Conservation (phyloP, 2,329 filamentous ascomycete species). For the Samsoniella hepiali region DNA sequence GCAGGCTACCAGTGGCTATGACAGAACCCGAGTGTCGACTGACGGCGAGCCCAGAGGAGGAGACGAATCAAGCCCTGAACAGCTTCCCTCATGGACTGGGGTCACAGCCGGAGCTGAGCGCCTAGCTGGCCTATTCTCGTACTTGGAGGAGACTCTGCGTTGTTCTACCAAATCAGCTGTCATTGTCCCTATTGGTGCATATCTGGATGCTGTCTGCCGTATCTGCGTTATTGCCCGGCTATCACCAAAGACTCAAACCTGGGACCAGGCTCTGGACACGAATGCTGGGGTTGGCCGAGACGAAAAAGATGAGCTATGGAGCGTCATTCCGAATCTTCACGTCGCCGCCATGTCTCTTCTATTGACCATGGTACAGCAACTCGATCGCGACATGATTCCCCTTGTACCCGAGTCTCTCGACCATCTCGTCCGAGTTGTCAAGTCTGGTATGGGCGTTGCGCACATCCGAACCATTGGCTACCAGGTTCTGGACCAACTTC, state of each 20-base stretch:
- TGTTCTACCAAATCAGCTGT: conserved; percentile 64
- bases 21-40: conserved; percentile 40
- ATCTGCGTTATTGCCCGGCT: conserved; percentile 63
- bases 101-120: conserved; percentile 71
- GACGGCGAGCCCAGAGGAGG: conserved; percentile 49
- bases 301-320: conserved; percentile 77
- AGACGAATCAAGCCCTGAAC: conserved; percentile 38
- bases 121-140: conserved; percentile 60
- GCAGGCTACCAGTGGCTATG: conserved; percentile 61
- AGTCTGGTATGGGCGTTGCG: conserved; percentile 49
- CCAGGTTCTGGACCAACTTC: conserved; percentile 51
- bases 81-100: conserved; percentile 69
- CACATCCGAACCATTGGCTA: conserved; percentile 62
- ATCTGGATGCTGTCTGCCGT: conserved; percentile 68
- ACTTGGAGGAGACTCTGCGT: conserved; percentile 61
- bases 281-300: conserved; percentile 74
- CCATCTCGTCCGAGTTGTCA: conserved; percentile 69
- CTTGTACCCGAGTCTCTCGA: conserved; percentile 65
- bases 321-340: conserved; percentile 70
- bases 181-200: conserved; percentile 60
- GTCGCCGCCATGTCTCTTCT: conserved; percentile 64
- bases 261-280: conserved; percentile 54
- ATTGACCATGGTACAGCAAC: conserved; percentile 52
- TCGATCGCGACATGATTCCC: conserved; percentile 56
- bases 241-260: conserved; percentile 44